Percentiles rank a stretch among this genome's conserved stretches.
phyloP scores from a whole-genome alignment of 345 rosid species.

The Gossypioides kirkii region DNA sequence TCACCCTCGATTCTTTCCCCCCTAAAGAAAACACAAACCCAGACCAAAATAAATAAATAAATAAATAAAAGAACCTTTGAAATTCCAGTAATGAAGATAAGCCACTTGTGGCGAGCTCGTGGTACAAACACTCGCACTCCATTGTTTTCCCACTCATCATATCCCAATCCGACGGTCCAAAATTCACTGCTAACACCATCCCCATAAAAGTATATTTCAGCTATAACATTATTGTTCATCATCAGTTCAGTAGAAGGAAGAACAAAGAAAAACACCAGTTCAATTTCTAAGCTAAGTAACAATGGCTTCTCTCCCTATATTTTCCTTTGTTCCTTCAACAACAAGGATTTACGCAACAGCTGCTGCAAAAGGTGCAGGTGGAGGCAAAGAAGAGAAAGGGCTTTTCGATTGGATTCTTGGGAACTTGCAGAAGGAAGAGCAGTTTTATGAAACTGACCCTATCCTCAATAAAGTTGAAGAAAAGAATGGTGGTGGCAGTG shows the following conservation, averaged over 20 bases:
- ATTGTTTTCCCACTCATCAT: background rate
- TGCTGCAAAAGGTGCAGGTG: conserved; percentile 38
- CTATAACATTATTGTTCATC: background rate
- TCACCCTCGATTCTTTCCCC: background rate
- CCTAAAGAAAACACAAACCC: background rate
- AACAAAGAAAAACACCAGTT: background rate
- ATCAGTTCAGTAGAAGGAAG: background rate
- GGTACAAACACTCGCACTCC: conserved; percentile 21
- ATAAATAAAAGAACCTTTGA: background rate
- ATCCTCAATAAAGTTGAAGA: conserved; percentile 54
- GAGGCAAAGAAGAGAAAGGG: conserved; percentile 56
- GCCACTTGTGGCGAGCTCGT: conserved; percentile 57
- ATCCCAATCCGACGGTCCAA: background rate
- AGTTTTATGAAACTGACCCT: conserved; percentile 70
- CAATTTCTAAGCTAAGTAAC: background rate
- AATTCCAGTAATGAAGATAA: conserved; percentile 34
- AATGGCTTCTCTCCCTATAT: conserved; percentile 46
- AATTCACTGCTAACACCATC: background rate
- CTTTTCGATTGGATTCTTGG: conserved; percentile 54
- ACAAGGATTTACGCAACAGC: conserved; percentile 47
- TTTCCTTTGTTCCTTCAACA: conserved; percentile 30
- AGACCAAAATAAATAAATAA: background rate
- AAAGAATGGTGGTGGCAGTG: conserved; percentile 18
- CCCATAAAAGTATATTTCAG: background rate
- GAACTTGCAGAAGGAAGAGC: conserved; percentile 45